phyloP scores from a whole-genome alignment of 2,329 filamentous ascomycete genomes.

The Ophiocordyceps camponoti-saundersi region DNA sequence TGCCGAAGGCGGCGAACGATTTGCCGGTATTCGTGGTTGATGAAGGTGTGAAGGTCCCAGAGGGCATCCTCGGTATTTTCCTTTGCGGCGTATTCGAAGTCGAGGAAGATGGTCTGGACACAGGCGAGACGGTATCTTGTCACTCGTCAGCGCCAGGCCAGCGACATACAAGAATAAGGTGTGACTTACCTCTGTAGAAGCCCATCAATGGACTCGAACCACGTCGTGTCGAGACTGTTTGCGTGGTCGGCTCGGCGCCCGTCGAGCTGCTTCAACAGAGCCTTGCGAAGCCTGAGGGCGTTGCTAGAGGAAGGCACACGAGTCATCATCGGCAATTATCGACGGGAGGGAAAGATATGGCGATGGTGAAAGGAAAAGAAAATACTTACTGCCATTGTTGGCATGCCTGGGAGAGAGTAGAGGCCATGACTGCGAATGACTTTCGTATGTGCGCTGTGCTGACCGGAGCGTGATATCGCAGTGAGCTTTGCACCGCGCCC shows the following conservation, averaged over 20 bases:
- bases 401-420: slow-evolving; percentile 13
- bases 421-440: slow-evolving; percentile 2
- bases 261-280: slow-evolving; percentile 24
- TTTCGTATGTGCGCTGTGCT: background rate
- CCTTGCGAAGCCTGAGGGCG: slow-evolving; percentile 25
- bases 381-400: slow-evolving; percentile 21
- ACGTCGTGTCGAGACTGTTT: slow-evolving; percentile 20
- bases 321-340: slow-evolving; percentile 3
- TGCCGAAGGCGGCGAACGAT: slow-evolving; percentile 39
- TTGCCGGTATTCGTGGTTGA: slow-evolving; percentile 66
- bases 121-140: slow-evolving; percentile 53
- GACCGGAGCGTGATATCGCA: background rate
- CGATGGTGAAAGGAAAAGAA: background rate
- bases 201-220: slow-evolving; percentile 26
- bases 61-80: slow-evolving; percentile 52
- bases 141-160: slow-evolving; percentile 3
- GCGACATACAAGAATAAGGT: background rate
- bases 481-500: background rate
- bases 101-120: slow-evolving; percentile 53
- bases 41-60: slow-evolving; percentile 62
- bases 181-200: slow-evolving; percentile 14
- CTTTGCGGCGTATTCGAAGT: slow-evolving; percentile 48
- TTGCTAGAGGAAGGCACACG: slow-evolving; percentile 12
- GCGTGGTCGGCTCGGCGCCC: slow-evolving; percentile 19
- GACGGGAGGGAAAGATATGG: background rate